Base-by-base conservation (phyloP, 176 grass and related monocot genomes). In the Luzula sylvatica region DNA sequence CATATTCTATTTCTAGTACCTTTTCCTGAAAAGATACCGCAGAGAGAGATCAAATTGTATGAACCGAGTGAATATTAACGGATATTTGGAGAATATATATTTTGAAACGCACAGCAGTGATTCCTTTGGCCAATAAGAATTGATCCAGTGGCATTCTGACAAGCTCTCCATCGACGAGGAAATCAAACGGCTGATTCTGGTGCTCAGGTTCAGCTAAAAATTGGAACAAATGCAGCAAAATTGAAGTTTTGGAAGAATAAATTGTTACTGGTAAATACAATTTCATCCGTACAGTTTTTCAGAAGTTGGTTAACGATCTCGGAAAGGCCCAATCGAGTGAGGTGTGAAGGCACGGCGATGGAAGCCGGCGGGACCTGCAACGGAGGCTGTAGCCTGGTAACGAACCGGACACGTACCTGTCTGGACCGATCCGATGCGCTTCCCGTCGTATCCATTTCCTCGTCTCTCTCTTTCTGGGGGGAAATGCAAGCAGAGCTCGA, bases 1-100 rank as follows among this genome's bases (percentile, higher is more conserved):
- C 76, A 20, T 98, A 98, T 43, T 98, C 92, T 28, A 98, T 81
- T 59, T 98, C 92, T 66, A 98, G 85, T 47, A 80, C 75, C 69
- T 77, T 86, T 56, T 98, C 92, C 92, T 98, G 72, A 30, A 83
- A 58, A 40, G 12, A 14, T 47, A 26, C 22, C 21, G 3, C 50
- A 20, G 29, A 7, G 1, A 57, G 7, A 43, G 8, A 9, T 44
- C 3, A 56, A 48, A 45, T 38, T 19, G 6, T 28, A 42, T 47
- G 17, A 56, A 15, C 32, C 23, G 2, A 59, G 15, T 16, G 45
- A 60, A 44, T 23, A 16, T 14, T 26, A 44, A 26, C 5, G 28
- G n/a, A n/a, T n/a, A n/a, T 12, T 11, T 27, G 28, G 29, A 11
- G 6, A 53, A 18, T 3, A 2, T 5, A 57, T 43, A 65, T 22